Evolutionary conservation across 192 early-diverging fungal species (phyloP), one percentile per base, ranked within the genome.

Genomic region (Kickxella alabastrina): DNA sequence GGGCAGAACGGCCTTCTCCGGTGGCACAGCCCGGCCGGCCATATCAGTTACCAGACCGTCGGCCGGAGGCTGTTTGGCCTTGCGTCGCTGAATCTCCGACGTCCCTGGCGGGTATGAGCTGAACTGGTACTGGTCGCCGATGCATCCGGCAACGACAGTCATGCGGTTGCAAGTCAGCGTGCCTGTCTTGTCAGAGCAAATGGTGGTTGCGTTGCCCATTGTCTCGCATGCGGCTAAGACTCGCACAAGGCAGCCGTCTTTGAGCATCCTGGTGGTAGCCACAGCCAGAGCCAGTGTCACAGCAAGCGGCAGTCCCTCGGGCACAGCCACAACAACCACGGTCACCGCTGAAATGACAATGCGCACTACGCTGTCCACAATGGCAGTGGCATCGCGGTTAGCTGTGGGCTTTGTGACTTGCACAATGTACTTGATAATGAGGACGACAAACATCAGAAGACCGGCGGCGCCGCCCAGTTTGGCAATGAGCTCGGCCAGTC

Each of bases 111-210:
- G 74, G 36, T 77, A 77, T 5, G 74, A 77, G 67, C 73, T 63
- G 21, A 78, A 80, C 31, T 83, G 82, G 52, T 87, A 90, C 23
- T 81, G 80, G 37, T 86, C 73, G 27, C 90, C 89, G 27, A 96
- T 60, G 32, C 83, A 81, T 32, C 93, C 93, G 10, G 85, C 80
- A 22, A 94, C 92, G n/a, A 98, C 91, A 2, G 92, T 91, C 97
- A 99, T 99, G 46, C 83, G 79, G 80, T 99, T 99, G 54, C 93
- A 89, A 2, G 97, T 99, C 31, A 98, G 75, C 8, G 97, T 99
- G 19, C 97, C 97, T 0, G 97, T 99, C 68, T 99, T 99, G 78
- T 99, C 97, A 14, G 92, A 94, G 72, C 97, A 99, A 19, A 99
- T 84, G 1, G 95, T 96, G 9, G 94, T 99, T 9, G 97, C 97